Percentiles rank a stretch among this genome's conserved stretches.
phyloP scores from a whole-genome alignment of 2,329 filamentous ascomycete genomes.

The Byssothecium circinans region DNA sequence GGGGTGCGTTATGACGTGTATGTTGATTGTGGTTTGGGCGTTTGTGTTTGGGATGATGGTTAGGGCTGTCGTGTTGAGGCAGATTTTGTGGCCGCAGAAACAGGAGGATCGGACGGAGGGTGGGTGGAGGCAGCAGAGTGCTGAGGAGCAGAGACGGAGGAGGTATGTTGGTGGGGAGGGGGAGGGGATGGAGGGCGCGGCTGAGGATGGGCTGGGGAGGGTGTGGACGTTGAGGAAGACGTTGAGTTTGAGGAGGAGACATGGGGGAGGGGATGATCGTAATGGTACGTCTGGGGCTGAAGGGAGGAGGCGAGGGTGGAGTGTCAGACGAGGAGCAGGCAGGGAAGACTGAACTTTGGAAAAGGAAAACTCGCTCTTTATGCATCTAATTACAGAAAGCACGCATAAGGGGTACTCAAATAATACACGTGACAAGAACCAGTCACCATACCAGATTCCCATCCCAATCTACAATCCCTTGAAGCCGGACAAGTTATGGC shows the following conservation, averaged over 20 bases:
- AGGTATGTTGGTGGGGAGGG: conserved; percentile 17
- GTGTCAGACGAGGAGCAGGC: neutral
- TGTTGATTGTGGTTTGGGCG: conserved; percentile 68
- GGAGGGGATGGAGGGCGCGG: too few relatives aligned
- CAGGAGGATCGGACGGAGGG: conserved; percentile 66
- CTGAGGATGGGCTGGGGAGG: conserved; percentile 18
- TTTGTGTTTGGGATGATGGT: conserved; percentile 72
- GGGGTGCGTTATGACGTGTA: conserved; percentile 67
- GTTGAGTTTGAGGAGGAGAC: conserved; percentile 22
- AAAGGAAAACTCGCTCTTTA: conserved; percentile 9
- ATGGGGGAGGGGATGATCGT: conserved; percentile 20
- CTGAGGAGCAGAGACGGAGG: conserved; percentile 32
- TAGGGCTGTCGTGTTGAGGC: conserved; percentile 63
- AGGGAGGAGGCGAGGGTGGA: neutral
- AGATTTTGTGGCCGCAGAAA: conserved; percentile 77
- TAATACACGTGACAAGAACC: conserved; percentile 14
- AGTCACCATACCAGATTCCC: neutral
- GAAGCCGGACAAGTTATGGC: neutral
- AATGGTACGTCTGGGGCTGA: neutral
- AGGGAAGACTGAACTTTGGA: neutral
- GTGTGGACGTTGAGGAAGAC: conserved; percentile 25
- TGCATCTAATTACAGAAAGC: conserved; percentile 17
- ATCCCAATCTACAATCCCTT: conserved; percentile 2
- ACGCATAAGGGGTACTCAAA: conserved; percentile 11
- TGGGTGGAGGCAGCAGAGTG: conserved; percentile 51